Evolutionary conservation across 805 yeast genomes (phyloP), one percentile per base, ranked within the genome.

Genomic region (Kregervanrija pseudodelftensis): DNA sequence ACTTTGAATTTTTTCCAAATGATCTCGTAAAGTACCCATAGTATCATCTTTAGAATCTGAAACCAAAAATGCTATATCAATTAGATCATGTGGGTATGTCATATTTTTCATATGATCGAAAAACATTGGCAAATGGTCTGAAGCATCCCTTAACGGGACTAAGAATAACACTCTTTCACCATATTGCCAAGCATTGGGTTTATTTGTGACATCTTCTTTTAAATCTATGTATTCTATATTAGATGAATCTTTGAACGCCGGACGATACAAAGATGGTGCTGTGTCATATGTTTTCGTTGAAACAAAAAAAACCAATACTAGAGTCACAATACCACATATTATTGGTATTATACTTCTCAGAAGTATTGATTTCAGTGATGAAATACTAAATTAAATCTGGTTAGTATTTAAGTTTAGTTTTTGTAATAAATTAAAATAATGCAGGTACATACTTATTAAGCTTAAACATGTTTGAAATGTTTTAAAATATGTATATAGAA

Each of bases 41-140:
- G 97, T 91, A 57, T 85, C 80, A 65, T 90, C 98, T 16, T 83
- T 79, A 1, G 96, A 85, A 65, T 91, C 98, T 40, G 93, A 82
- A 3, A 91, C 95, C 57, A 91, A 66, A 58, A 91, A 91, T 15
- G 96, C 80, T 53, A 77, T 64, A 54, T 77, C 82, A 37, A 77
- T 74, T 49, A 76, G 60, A 48, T 69, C 59, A 54, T 77, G 82
- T 12, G 82, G 82, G 50, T 77, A 77, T 5, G 81, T 73, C 62
- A 77, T 65, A 59, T 77, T 76, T 46, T 58, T 59, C 77, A 77
- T 69, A 54, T 76, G 80, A 33, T 72, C 67, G 52, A 77, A 77
- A 51, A 77, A 77, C 82, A 77, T 77, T 33, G 82, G 81, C 54
- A 77, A 65, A 56, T 77, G 82, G 13, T 75, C 69, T 7, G 80